Evolutionary conservation across 306 rosid species (phyloP).

Genomic region (Acacia acuminata): DNA sequence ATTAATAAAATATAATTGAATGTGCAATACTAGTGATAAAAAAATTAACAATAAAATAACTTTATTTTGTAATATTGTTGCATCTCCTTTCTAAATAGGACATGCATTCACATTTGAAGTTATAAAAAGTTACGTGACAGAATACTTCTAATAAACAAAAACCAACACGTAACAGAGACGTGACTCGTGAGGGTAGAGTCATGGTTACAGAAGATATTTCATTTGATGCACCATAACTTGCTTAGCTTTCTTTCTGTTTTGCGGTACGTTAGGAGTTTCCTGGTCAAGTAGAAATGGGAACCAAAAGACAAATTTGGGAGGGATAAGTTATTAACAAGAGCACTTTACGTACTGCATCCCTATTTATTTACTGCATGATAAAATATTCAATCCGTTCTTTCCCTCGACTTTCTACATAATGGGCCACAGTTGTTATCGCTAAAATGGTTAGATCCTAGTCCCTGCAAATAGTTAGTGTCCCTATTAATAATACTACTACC

Average conservation of each 20-base stretch:
- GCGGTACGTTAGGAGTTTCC: background rate
- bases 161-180: background rate
- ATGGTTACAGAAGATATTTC: background rate
- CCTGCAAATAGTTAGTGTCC: conserved; percentile 52
- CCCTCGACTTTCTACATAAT: conserved; percentile 52
- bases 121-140: background rate
- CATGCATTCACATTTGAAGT: background rate
- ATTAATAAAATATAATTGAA: background rate
- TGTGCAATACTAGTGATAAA: too few species aligned
- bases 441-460: conserved; percentile 52
- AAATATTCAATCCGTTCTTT: conserved; percentile 48
- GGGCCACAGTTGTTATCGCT: conserved; percentile 47
- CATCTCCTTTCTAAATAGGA: background rate
- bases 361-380: conserved; percentile 36
- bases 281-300: background rate
- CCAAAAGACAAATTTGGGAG: background rate
- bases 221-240: background rate
- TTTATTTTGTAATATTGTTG: background rate
- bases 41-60: too few species aligned
- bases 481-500: conserved; percentile 46
- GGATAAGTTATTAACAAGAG: conserved; percentile 17
- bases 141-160: background rate
- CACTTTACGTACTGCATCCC: conserved; percentile 34
- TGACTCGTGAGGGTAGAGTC: background rate
- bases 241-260: background rate